A percentile compares a stretch with the other conserved stretches of the same genome.
Evolutionary conservation across 805 yeast genomes (phyloP).

Genomic region (Huiozyma sinensis): DNA sequence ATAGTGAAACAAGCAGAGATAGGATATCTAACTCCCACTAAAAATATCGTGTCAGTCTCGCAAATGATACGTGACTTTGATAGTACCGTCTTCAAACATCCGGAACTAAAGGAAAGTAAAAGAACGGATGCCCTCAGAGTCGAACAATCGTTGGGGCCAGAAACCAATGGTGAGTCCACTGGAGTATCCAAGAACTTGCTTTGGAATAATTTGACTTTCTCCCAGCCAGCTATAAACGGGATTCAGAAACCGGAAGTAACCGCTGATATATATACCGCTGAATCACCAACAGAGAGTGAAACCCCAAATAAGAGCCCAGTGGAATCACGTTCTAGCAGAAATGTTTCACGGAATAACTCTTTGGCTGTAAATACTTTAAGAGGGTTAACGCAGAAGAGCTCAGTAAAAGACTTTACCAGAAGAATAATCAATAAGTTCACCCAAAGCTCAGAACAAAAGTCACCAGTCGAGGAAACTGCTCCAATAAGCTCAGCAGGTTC

Average conservation of each 20-base stretch:
- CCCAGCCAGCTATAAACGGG: slow-evolving; percentile 17
- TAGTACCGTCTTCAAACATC: slow-evolving; percentile 34
- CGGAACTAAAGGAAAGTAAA: background rate
- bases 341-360: slow-evolving; percentile 2
- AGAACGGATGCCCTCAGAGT: background rate
- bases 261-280: slow-evolving; percentile 12
- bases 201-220: slow-evolving; percentile 22
- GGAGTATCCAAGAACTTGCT: slow-evolving; percentile 4
- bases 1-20: slow-evolving; percentile 52
- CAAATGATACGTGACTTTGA: slow-evolving; percentile 68
- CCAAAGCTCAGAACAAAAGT: background rate
- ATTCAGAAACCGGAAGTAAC: slow-evolving; percentile 17
- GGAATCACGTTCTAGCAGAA: background rate
- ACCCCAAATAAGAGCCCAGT: slow-evolving; percentile 1
- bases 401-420: slow-evolving; percentile 17
- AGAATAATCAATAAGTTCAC: slow-evolving; percentile 14
- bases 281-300: background rate
- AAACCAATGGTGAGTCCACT: background rate
- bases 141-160: background rate
- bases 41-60: slow-evolving; percentile 31
- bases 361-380: slow-evolving; percentile 21
- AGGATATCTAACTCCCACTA: slow-evolving; percentile 38
- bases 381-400: slow-evolving; percentile 14
- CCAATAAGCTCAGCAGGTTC: too few relatives aligned
- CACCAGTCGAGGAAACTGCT: background rate